A percentile compares a stretch with the other conserved stretches of the same genome.
These are phyloP conservation scores for Cardamine occulta DNA, from an alignment of 345 rosid species.

Conservation along the genomic window DNA sequence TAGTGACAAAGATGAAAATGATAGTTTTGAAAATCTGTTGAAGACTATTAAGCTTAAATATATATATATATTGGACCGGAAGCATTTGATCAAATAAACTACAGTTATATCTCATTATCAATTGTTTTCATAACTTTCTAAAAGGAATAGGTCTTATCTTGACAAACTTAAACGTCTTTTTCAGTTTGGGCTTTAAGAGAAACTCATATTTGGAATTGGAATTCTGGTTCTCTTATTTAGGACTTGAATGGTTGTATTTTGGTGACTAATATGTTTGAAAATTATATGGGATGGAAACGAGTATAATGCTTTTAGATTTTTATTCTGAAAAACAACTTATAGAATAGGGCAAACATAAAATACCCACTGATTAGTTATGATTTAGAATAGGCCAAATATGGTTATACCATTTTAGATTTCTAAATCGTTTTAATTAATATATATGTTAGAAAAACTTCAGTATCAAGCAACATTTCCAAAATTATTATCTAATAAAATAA, in stretches of 20 bases:
- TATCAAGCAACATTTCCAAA: too few relatives aligned
- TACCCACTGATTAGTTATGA: background rate
- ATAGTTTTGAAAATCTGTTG: constrained; percentile 35
- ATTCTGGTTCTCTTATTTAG: background rate
- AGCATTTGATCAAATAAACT: constrained; percentile 3
- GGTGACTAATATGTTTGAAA: background rate
- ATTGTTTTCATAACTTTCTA: constrained; percentile 3
- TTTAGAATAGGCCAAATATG: background rate
- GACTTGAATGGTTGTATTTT: background rate
- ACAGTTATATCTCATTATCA: constrained; percentile 23
- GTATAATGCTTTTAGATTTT: too few relatives aligned
- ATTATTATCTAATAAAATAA: too few relatives aligned
- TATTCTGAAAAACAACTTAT: too few relatives aligned
- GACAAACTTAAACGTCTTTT: background rate
- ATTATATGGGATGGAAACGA: background rate
- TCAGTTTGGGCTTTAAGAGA: constrained; percentile 10
- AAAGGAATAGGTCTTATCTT: constrained; percentile 21
- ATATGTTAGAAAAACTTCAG: too few relatives aligned
- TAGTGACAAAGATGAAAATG: constrained; percentile 28
- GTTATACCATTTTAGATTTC: too few relatives aligned
- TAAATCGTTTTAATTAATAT: too few relatives aligned
- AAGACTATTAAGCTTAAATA: constrained; percentile 31
- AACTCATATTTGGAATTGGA: background rate
- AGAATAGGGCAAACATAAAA: background rate
- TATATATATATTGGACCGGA: background rate